These are phyloP conservation scores for Zizania latifolia DNA, from an alignment of 176 grass and related monocot species.

Conservation along the genomic window DNA sequence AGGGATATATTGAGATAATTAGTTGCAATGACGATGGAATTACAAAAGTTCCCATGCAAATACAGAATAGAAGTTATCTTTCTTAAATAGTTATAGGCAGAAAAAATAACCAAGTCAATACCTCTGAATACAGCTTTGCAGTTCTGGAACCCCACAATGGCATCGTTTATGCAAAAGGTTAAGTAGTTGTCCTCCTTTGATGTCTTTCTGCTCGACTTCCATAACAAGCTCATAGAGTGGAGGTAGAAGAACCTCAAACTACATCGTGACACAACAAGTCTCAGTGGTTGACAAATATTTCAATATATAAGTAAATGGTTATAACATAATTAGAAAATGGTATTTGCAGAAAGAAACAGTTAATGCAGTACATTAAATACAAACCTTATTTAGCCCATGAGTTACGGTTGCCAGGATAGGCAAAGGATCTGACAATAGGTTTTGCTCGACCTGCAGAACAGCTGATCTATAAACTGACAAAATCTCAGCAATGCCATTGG, in stretches of 20 bases:
- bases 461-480: constrained; percentile 88
- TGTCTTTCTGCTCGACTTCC: constrained; percentile 84
- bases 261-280: neutral
- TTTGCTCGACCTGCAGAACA: constrained; percentile 94
- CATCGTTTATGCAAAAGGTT: constrained; percentile 88
- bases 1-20: neutral
- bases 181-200: constrained; percentile 88
- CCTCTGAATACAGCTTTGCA: constrained; percentile 97
- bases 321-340: neutral
- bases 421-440: constrained; percentile 81
- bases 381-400: constrained; percentile 82
- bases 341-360: neutral
- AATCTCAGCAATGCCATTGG: constrained; percentile 93
- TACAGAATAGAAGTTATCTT: neutral
- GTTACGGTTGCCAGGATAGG: constrained; percentile 77
- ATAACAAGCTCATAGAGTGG: constrained; percentile 64
- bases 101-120: constrained; percentile 33
- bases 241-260: constrained; percentile 92
- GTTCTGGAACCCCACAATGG: constrained; percentile 90
- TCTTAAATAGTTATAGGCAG: neutral
- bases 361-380: neutral
- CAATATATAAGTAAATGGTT: neutral
- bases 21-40: neutral
- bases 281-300: neutral
- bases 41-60: constrained; percentile 6